Percentiles rank a stretch among this genome's conserved stretches.
These are phyloP conservation scores for Ceratocystis albifundus DNA, from an alignment of 2,329 filamentous ascomycete species.

Conservation along the genomic window DNA sequence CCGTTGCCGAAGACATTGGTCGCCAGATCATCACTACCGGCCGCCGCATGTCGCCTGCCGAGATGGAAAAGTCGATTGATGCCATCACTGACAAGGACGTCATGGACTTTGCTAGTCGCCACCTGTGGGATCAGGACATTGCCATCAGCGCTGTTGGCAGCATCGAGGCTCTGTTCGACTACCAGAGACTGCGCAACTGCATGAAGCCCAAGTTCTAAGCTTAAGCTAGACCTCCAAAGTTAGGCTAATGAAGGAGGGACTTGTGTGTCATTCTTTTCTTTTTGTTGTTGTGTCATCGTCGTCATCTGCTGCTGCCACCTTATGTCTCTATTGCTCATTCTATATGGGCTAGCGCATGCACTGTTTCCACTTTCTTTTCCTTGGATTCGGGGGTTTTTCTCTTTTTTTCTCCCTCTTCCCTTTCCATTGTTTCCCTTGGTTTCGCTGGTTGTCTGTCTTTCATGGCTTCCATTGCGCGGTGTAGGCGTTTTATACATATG, in stretches of 20 bases:
- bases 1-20: slow-evolving; percentile 95
- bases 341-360: slow-evolving; percentile 4
- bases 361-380: neutral
- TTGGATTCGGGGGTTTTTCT: neutral
- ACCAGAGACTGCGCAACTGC: slow-evolving; percentile 67
- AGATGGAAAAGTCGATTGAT: slow-evolving; percentile 88
- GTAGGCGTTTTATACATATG: slow-evolving; percentile 19
- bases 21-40: slow-evolving; percentile 97
- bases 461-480: slow-evolving; percentile 10
- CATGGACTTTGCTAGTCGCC: slow-evolving; percentile 89
- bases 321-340: slow-evolving; percentile 14
- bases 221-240: slow-evolving; percentile 20
- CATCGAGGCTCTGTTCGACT: slow-evolving; percentile 77
- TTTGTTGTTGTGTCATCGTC: slow-evolving; percentile 12
- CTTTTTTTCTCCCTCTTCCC: slow-evolving; percentile 8
- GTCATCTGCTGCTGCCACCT: slow-evolving; percentile 13
- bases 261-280: slow-evolving; percentile 17
- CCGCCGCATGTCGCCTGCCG: slow-evolving; percentile 76
- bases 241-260: slow-evolving; percentile 22
- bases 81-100: slow-evolving; percentile 89
- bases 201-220: slow-evolving; percentile 68
- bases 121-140: slow-evolving; percentile 95
- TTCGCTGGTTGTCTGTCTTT: slow-evolving; percentile 18
- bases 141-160: slow-evolving; percentile 85
- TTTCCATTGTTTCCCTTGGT: slow-evolving; percentile 19